Evolutionary conservation across 345 rosid species (phyloP), one percentile per base, ranked within the genome.

Genomic region (Ricinus communis): DNA sequence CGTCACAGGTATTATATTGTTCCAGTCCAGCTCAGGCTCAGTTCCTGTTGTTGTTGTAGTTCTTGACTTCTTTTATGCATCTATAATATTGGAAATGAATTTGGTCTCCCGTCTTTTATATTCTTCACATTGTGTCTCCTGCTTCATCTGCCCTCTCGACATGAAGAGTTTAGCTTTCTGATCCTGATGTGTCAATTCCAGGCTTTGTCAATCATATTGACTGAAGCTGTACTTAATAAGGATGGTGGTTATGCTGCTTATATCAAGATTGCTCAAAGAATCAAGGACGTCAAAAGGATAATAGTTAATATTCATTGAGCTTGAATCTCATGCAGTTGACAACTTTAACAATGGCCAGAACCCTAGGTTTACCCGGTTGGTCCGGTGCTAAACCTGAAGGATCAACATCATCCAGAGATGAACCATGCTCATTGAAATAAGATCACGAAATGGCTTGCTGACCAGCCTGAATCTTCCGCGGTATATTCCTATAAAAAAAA

Each of bases 391-490:
- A 40, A 45, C 28, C 27, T 43, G 25, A 69, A 45, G 53, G 64
- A 28, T 12, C 64, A 69, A 15, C 64, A 53, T 41, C 38, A 43
- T 24, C 64, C 64, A 2, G 54, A 56, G 5, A 55, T 69, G 41
- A 50, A 56, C 18, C 14, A 12, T 16, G 10, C 2, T 2, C 43
- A 56, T 6, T 57, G 40, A 54, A 33, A 45, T 2, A 25, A 69
- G 55, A 56, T 14, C 50, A 56, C 14, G 52, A 57, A 43, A 16
- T 69, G 41, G 64, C 54, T 69, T 1, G 67, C 69, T 41, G 33
- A 69, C 0, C 77, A 73, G 21, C 71, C 81, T 8, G 69, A 68
- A 11, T 56, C 56, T 27, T 78, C 77, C 0, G 74, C 73, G 3
- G 58, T 73, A 13, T 69, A 13, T 69, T 68, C 55, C 28, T 77